Percentiles rank a stretch among this genome's conserved stretches.
Conservation (phyloP, 1,284 basidiomycete genomes). For the Boletus sp. region DNA sequence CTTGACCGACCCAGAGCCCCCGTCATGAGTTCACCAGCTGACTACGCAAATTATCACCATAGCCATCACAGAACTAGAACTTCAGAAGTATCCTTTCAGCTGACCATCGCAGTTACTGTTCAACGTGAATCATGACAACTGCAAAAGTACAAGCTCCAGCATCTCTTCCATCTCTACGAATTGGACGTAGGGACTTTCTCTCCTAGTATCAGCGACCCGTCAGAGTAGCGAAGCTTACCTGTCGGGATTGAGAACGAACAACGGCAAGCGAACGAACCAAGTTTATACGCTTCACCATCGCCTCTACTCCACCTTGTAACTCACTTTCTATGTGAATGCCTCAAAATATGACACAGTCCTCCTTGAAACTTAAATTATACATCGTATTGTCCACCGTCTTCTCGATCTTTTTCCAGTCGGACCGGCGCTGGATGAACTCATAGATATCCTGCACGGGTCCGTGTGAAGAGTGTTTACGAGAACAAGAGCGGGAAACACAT, state of each 20-base stretch:
- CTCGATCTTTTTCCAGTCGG: slow-evolving; percentile 97
- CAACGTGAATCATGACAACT: too few species aligned
- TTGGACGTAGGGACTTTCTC: too few species aligned
- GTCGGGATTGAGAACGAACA: background rate
- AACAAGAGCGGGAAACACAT: slow-evolving; percentile 16
- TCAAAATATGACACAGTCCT: slow-evolving; percentile 67
- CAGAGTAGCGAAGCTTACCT: too few species aligned
- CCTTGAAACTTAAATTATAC: slow-evolving; percentile 91
- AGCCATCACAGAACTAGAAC: too few species aligned
- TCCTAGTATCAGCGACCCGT: too few species aligned
- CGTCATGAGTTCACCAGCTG: too few species aligned
- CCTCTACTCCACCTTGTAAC: background rate
- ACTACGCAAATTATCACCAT: too few species aligned
- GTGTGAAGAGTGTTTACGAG: background rate
- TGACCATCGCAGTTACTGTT: too few species aligned
- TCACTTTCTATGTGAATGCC: background rate
- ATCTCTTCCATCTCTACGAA: too few species aligned
- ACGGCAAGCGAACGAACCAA: background rate
- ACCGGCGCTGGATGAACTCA: slow-evolving; percentile 88
- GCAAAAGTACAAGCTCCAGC: too few species aligned
- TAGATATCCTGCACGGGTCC: slow-evolving; percentile 69
- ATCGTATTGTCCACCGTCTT: slow-evolving; percentile 92
- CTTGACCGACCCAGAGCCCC: too few species aligned
- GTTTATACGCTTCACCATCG: background rate
- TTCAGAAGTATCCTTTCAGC: too few species aligned